phyloP scores from a whole-genome alignment of 2,329 filamentous ascomycete genomes.

The Penicillium paneum region DNA sequence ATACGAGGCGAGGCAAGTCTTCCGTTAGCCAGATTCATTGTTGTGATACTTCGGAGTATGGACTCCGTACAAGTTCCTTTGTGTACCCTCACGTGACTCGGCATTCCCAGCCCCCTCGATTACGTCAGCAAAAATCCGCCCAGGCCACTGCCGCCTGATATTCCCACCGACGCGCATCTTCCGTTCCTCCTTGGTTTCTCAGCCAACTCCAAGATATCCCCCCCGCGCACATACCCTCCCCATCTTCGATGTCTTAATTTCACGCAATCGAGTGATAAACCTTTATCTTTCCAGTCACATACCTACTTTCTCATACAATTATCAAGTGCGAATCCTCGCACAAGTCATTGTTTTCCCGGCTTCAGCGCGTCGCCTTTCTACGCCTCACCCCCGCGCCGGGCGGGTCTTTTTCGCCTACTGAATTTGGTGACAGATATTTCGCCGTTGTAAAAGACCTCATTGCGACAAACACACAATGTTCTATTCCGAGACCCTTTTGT shows the following conservation, averaged over 20 bases:
- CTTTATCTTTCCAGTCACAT: constrained; percentile 1
- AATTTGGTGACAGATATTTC: constrained; percentile 36
- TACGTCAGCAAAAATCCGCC: constrained; percentile 19
- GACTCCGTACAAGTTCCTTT: background rate
- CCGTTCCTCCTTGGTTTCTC: constrained; percentile 21
- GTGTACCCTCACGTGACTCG: constrained; percentile 26
- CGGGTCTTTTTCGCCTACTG: constrained; percentile 26
- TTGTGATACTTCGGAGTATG: background rate
- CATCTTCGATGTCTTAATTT: constrained; percentile 11
- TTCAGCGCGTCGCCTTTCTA: constrained; percentile 33
- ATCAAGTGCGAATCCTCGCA: constrained; percentile 9
- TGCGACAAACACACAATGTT: constrained; percentile 64
- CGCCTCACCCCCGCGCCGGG: constrained; percentile 33
- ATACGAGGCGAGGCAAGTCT: too few species aligned
- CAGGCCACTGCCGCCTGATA: constrained; percentile 14
- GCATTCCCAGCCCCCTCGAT: constrained; percentile 28
- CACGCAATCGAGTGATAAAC: constrained; percentile 9
- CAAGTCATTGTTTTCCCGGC: constrained; percentile 32
- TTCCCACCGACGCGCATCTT: constrained; percentile 26
- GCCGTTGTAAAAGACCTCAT: constrained; percentile 19
- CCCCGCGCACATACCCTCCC: constrained; percentile 12
- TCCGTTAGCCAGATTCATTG: background rate
- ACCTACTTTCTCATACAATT: background rate
- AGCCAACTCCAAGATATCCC: constrained; percentile 20
- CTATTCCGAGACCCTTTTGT: constrained; percentile 91